These are phyloP conservation scores for Ensete glaucum DNA, from an alignment of 176 grass and related monocot genomes.

Conservation along the genomic window DNA sequence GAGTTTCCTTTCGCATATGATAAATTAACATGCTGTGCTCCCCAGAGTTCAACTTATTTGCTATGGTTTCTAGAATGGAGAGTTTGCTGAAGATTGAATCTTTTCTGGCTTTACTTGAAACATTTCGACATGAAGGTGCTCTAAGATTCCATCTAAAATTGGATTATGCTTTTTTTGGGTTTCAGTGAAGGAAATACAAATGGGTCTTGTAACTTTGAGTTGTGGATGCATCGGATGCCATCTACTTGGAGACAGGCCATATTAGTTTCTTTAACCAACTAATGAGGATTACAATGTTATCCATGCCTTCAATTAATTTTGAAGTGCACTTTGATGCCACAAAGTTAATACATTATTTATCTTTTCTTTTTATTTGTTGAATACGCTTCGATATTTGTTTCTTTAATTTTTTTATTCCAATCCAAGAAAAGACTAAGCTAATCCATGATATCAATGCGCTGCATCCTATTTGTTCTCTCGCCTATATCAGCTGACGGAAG, in stretches of 20 bases:
- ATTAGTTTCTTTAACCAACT: not conserved
- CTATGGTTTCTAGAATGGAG: not conserved
- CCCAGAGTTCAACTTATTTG: not conserved
- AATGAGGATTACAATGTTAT: not conserved
- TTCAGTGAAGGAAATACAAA: too few relatives aligned
- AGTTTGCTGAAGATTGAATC: not conserved
- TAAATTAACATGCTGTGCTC: not conserved
- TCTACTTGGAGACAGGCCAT: not conserved
- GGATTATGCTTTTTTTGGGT: too few relatives aligned
- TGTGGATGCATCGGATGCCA: not conserved
- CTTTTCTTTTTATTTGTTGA: not conserved
- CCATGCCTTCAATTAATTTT: not conserved
- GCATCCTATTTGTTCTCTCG: not conserved
- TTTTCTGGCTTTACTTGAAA: not conserved
- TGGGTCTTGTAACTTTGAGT: not conserved
- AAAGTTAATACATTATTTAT: not conserved
- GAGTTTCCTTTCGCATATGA: not conserved
- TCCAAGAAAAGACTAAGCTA: not conserved
- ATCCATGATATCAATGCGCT: not conserved
- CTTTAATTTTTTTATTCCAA: not conserved
- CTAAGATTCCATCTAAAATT: not conserved
- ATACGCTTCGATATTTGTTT: not conserved
- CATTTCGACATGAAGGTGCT: not conserved
- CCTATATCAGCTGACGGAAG: constrained; percentile 68
- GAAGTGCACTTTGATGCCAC: not conserved